A percentile compares a stretch with the other conserved stretches of the same genome.
Evolutionary conservation across 176 grass and related monocot species (phyloP).

Genomic region (Zoysia japonica): DNA sequence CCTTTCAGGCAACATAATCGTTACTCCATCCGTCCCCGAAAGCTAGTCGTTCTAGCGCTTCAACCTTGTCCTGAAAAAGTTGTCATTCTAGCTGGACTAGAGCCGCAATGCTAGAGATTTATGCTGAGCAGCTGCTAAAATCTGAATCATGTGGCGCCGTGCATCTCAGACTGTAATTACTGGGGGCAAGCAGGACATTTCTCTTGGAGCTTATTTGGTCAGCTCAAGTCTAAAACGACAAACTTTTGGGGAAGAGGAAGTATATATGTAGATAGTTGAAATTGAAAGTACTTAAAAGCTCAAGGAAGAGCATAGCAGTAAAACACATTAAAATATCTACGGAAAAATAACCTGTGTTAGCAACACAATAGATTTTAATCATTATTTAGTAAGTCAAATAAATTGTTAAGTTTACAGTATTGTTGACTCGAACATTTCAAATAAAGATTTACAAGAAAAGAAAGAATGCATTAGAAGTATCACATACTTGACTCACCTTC

Average conservation of each 20-base stretch:
- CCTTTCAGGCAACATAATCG: not conserved
- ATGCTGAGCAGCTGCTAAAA: too few relatives aligned
- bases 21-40: too few relatives aligned
- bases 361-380: not conserved
- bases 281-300: constrained; percentile 1
- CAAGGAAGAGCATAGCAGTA: not conserved
- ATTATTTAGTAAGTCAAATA: not conserved
- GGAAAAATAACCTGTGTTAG: not conserved
- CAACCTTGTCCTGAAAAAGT: too few relatives aligned
- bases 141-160: too few relatives aligned
- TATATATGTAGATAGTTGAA: not conserved
- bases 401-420: not conserved
- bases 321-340: not conserved
- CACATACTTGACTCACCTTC: constrained; percentile 40
- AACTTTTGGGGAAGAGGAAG: too few relatives aligned
- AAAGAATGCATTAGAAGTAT: not conserved
- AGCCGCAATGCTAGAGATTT: too few relatives aligned
- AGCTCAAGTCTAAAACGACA: too few relatives aligned
- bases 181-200: too few relatives aligned
- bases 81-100: too few relatives aligned
- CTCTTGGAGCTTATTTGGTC: too few relatives aligned
- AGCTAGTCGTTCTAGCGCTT: too few relatives aligned
- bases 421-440: not conserved
- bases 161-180: too few relatives aligned
- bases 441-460: not conserved